These are phyloP conservation scores for Albifimbria verrucaria DNA, from an alignment of 2,329 filamentous ascomycete genomes.

Conservation along the genomic window DNA sequence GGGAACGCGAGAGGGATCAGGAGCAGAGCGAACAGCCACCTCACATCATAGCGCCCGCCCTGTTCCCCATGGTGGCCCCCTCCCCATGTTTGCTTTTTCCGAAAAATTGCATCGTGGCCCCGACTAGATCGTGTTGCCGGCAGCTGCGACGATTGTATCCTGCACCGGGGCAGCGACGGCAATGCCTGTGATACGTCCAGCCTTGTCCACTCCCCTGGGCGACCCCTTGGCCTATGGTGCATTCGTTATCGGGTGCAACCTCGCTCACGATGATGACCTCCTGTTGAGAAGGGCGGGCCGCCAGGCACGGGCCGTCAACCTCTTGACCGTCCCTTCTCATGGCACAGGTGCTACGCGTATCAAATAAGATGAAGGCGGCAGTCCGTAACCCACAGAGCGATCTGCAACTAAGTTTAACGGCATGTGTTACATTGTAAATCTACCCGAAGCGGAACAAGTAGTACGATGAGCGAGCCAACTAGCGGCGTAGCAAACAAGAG, in stretches of 20 bases:
- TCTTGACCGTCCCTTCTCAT: neutral
- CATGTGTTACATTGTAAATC: neutral
- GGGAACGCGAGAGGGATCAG: no score
- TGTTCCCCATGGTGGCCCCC: no score
- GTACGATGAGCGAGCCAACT: neutral
- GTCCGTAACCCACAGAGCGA: neutral
- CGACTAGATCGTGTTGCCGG: no score
- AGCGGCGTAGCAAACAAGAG: neutral
- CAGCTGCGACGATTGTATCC: no score
- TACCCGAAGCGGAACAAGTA: neutral
- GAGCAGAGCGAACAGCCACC: no score
- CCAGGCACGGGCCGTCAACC: neutral
- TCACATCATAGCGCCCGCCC: no score
- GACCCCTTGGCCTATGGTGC: no score
- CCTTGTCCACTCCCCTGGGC: neutral
- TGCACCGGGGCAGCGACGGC: no score
- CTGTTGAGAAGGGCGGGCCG: neutral
- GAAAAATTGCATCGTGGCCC: no score
- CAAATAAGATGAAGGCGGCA: neutral
- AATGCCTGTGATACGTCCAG: no score
- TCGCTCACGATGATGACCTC: neutral
- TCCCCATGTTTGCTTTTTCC: no score
- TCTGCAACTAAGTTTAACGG: neutral
- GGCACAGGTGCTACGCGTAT: neutral
- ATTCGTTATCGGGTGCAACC: neutral